A percentile compares a stretch with the other conserved stretches of the same genome.
These are phyloP conservation scores for Chimonanthus salicifolius DNA, from an alignment of 164 flowering plant genomes.

Conservation along the genomic window DNA sequence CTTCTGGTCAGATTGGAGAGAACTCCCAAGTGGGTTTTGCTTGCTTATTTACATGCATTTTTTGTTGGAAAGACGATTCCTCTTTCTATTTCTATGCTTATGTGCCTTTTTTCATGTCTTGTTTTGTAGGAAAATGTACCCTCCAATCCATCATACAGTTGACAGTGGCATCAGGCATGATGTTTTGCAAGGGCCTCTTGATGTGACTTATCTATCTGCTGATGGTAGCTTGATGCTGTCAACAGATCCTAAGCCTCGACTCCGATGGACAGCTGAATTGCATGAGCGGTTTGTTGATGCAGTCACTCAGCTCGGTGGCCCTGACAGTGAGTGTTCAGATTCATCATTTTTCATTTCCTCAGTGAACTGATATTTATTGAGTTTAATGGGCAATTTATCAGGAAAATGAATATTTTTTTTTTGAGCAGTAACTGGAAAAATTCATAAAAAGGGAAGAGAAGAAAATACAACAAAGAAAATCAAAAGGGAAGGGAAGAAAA, in stretches of 20 bases:
- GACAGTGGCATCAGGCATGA: conserved; percentile 8
- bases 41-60: too few species aligned
- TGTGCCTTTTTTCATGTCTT: too few species aligned
- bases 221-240: conserved; percentile 50
- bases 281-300: conserved; percentile 53
- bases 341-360: neutral
- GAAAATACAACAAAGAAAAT: too few species aligned
- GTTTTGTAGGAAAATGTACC: conserved; percentile 6
- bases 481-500: too few species aligned
- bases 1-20: too few species aligned
- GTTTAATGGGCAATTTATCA: too few species aligned
- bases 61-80: too few species aligned
- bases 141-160: conserved; percentile 5
- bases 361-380: neutral
- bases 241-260: conserved; percentile 47
- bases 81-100: too few species aligned
- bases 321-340: conserved; percentile 33
- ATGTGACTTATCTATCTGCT: conserved; percentile 23
- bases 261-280: conserved; percentile 51
- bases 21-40: too few species aligned
- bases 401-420: too few species aligned
- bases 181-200: conserved; percentile 12
- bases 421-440: too few species aligned
- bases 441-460: too few species aligned
- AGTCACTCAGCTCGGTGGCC: conserved; percentile 50